Percentiles rank a stretch among this genome's conserved stretches.
These are phyloP conservation scores for Bretschneidera sinensis DNA, from an alignment of 345 rosid species.

Conservation along the genomic window DNA sequence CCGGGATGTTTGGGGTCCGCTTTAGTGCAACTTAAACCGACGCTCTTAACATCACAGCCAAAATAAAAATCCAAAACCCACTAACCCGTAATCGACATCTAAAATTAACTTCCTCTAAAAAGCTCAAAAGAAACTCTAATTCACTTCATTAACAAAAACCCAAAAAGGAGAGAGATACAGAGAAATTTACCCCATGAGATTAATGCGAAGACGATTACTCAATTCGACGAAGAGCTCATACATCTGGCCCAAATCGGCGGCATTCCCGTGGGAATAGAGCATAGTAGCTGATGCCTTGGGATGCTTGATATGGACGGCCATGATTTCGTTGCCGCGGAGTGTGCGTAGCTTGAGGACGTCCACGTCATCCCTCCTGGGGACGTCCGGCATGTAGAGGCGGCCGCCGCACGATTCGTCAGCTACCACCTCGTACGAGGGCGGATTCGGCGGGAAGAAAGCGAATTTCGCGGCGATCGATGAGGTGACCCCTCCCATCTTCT, in stretches of 20 bases:
- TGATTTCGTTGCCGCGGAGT: constrained; percentile 72
- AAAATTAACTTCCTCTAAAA: background rate
- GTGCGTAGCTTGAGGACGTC: constrained; percentile 76
- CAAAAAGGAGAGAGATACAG: background rate
- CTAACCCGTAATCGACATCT: background rate
- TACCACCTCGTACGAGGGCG: constrained; percentile 67
- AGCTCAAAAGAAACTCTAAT: background rate
- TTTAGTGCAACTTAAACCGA: no score
- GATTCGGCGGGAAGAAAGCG: constrained; percentile 95
- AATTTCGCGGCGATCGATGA: constrained; percentile 96
- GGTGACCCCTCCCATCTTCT: constrained; percentile 90
- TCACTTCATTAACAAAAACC: background rate
- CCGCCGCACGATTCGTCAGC: constrained; percentile 42
- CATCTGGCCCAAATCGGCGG: constrained; percentile 97
- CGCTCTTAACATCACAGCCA: background rate
- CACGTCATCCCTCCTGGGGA: constrained; percentile 58
- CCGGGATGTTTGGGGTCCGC: no score
- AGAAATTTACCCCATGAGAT: constrained; percentile 78
- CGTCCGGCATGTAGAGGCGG: constrained; percentile 47
- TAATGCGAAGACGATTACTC: constrained; percentile 73
- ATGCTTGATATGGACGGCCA: constrained; percentile 69
- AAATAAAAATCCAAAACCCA: background rate
- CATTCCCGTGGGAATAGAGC: constrained; percentile 96
- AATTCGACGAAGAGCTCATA: constrained; percentile 86
- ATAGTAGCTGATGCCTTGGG: constrained; percentile 68